A percentile compares a stretch with the other conserved stretches of the same genome.
These are phyloP conservation scores for Cairneyella variabilis DNA, from an alignment of 495 filamentous ascomycete species.

Conservation along the genomic window DNA sequence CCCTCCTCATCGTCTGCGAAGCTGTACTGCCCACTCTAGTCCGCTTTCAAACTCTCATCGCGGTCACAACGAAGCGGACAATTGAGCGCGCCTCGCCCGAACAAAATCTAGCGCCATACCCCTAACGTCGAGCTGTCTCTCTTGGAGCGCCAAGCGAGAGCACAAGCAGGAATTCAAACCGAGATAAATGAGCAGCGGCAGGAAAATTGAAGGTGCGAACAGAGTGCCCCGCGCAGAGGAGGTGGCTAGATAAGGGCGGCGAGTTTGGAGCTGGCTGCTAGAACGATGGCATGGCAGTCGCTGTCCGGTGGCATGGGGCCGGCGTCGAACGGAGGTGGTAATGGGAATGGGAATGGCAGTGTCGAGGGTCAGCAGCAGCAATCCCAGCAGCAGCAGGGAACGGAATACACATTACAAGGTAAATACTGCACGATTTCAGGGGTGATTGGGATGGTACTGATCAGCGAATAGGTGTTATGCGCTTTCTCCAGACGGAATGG, in stretches of 20 bases:
- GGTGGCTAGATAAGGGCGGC: not conserved
- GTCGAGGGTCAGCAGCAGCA: too few relatives aligned
- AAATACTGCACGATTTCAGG: constrained; percentile 10
- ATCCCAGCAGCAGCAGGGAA: constrained; percentile 67
- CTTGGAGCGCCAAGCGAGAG: too few relatives aligned
- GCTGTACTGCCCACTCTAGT: too few relatives aligned
- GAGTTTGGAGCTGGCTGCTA: constrained; percentile 8
- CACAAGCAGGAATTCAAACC: too few relatives aligned
- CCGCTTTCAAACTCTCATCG: too few relatives aligned
- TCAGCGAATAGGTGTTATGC: constrained; percentile 79
- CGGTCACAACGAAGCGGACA: too few relatives aligned
- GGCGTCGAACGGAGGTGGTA: constrained; percentile 52
- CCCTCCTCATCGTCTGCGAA: too few relatives aligned
- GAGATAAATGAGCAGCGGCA: constrained; percentile 18
- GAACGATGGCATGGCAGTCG: constrained; percentile 60
- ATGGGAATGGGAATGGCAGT: constrained; percentile 48
- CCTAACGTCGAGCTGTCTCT: too few relatives aligned
- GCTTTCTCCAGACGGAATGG: constrained; percentile 98
- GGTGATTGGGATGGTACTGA: constrained; percentile 2
- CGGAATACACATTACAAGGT: constrained; percentile 99
- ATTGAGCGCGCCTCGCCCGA: too few relatives aligned
- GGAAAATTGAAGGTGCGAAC: constrained; percentile 2
- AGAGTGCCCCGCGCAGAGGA: constrained; percentile 8
- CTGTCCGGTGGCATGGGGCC: constrained; percentile 62
- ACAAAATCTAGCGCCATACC: too few relatives aligned